Evolutionary conservation across 2,329 filamentous ascomycete species (phyloP).

Genomic region (Didymella sp.): DNA sequence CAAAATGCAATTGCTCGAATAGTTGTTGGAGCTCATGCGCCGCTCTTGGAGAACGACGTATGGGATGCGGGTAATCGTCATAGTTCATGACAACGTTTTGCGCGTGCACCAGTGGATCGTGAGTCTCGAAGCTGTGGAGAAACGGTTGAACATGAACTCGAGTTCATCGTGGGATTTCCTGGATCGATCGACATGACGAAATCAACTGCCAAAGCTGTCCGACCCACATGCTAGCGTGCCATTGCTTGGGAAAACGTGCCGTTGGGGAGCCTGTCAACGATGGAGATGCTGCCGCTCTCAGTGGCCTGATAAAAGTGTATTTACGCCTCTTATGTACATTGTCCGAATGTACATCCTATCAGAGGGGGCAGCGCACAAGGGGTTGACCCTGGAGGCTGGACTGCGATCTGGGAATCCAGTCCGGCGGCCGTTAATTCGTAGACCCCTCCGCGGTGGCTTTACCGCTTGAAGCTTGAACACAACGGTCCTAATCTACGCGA

Average conservation of each 20-base stretch:
- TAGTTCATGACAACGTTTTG: constrained; percentile 25
- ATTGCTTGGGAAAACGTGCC: constrained; percentile 13
- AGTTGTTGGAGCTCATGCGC: constrained; percentile 25
- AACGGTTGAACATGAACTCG: constrained; percentile 3
- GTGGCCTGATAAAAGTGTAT: constrained; percentile 2
- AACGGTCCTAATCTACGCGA: constrained; percentile 14
- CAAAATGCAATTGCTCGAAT: constrained; percentile 20
- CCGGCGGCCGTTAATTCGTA: constrained; percentile 19
- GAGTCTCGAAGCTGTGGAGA: constrained; percentile 12
- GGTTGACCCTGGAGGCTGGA: not conserved
- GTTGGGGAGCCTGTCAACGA: constrained; percentile 9
- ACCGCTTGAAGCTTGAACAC: not conserved
- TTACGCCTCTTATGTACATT: not conserved
- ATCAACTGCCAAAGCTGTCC: constrained; percentile 21
- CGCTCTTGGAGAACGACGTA: constrained; percentile 32
- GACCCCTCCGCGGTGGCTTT: constrained; percentile 5
- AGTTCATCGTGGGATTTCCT: constrained; percentile 2
- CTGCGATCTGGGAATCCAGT: constrained; percentile 1
- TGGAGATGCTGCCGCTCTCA: not conserved
- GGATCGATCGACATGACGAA: constrained; percentile 23
- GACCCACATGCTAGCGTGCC: constrained; percentile 17
- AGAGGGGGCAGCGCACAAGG: not conserved
- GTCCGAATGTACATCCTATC: constrained; percentile 1
- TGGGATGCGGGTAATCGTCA: constrained; percentile 25
- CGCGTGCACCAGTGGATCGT: constrained; percentile 3